Percentiles rank a stretch among this genome's conserved stretches.
Evolutionary conservation across 2,329 filamentous ascomycete species (phyloP).

Genomic region (Fusarium pseudoanthophilum): DNA sequence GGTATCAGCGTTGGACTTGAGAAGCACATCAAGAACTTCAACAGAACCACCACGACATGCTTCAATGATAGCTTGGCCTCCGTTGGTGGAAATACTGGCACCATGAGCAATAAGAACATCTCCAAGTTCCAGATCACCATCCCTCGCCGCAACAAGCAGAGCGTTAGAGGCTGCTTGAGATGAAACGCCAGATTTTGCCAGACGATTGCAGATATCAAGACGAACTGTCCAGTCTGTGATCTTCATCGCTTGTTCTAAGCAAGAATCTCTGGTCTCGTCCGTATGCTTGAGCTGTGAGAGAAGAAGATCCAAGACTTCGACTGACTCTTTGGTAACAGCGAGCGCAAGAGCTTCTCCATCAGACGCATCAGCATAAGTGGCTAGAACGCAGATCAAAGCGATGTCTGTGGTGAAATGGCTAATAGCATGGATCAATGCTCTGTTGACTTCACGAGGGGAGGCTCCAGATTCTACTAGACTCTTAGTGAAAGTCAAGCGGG

Average conservation of each 20-base stretch:
- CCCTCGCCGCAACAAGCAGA: slow-evolving; percentile 61
- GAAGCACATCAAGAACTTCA: slow-evolving; percentile 61
- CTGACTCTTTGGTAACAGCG: slow-evolving; percentile 58
- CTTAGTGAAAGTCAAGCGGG: slow-evolving; percentile 62
- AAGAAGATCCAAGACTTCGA: slow-evolving; percentile 59
- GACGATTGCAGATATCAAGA: slow-evolving; percentile 56
- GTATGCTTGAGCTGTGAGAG: slow-evolving; percentile 53
- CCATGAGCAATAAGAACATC: slow-evolving; percentile 63
- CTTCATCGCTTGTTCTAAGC: slow-evolving; percentile 57
- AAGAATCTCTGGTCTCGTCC: slow-evolving; percentile 51
- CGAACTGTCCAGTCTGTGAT: slow-evolving; percentile 54
- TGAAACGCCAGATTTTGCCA: slow-evolving; percentile 60
- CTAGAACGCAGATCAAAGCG: slow-evolving; percentile 58
- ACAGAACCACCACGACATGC: slow-evolving; percentile 63
- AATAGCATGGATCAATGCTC: slow-evolving; percentile 63
- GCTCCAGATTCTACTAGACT: slow-evolving; percentile 62
- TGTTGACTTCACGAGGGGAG: slow-evolving; percentile 59
- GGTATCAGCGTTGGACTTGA: slow-evolving; percentile 54
- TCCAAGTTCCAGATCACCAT: slow-evolving; percentile 63
- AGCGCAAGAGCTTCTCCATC: slow-evolving; percentile 61
- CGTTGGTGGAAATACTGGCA: slow-evolving; percentile 61
- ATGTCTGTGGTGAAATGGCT: slow-evolving; percentile 59
- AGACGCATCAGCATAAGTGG: slow-evolving; percentile 58
- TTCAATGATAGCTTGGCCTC: slow-evolving; percentile 65
- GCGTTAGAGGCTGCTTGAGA: slow-evolving; percentile 60